These are phyloP conservation scores for Candida nonsorbophila DNA, from an alignment of 805 yeast species.

Conservation along the genomic window DNA sequence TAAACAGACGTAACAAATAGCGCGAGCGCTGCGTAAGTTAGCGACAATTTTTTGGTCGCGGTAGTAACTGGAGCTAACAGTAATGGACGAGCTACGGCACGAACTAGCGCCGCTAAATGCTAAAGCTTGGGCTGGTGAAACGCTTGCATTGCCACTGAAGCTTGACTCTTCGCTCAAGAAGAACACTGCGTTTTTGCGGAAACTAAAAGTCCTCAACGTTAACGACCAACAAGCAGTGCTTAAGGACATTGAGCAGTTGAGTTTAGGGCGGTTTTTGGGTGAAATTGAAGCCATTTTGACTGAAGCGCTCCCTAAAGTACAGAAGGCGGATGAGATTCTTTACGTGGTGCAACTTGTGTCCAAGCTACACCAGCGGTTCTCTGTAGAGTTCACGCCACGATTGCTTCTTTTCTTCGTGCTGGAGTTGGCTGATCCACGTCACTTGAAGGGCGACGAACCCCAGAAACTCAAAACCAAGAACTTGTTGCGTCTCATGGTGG, in stretches of 20 bases:
- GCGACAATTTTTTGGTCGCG: too few relatives aligned
- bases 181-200: constrained; percentile 74
- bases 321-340: constrained; percentile 50
- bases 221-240: constrained; percentile 46
- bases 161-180: constrained; percentile 77
- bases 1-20: background rate
- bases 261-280: constrained; percentile 68
- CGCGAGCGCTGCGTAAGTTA: background rate
- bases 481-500: constrained; percentile 49
- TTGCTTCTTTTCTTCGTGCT: constrained; percentile 38
- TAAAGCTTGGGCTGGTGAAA: constrained; percentile 51
- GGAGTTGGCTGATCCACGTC: constrained; percentile 22
- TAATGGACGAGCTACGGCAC: too few relatives aligned
- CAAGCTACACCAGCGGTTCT: constrained; percentile 74
- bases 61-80: too few relatives aligned
- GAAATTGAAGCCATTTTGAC: constrained; percentile 60
- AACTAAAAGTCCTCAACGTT: constrained; percentile 51
- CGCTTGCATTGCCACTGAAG: constrained; percentile 17
- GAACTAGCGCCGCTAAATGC: constrained; percentile 30
- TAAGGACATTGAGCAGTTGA: constrained; percentile 56
- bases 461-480: constrained; percentile 39
- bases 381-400: constrained; percentile 44
- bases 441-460: constrained; percentile 40
- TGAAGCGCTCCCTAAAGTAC: constrained; percentile 55
- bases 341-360: constrained; percentile 67